Base-by-base conservation (phyloP, 768 basidiomycete genomes). In the Hypsizygus marmoreus region DNA sequence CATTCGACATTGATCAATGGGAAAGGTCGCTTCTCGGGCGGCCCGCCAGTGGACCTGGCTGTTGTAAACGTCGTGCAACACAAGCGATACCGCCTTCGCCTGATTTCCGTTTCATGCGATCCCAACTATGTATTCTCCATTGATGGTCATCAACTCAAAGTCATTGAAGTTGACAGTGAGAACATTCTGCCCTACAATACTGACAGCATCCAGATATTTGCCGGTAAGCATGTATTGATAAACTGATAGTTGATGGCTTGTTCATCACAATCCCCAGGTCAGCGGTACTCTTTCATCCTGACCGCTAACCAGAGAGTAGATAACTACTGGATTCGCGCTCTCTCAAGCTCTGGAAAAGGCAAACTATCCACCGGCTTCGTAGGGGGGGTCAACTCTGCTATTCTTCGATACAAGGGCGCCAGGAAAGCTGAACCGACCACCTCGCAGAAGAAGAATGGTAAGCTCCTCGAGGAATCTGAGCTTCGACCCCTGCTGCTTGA, bases 61-160 rank as follows among this genome's bases (percentile, higher is more conserved):
- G 60, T 74, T 22, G 62, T 71, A 47, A 65, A 66, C 35, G 72
- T 80, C 26, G 31, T 53, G 12, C 51, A 33, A 0, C 65, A 63
- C 13, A 60, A 62, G 36, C 63, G 75, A 8, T 80, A 79, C 49
- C 74, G 79, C 19, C 69, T 80, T 56, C 75, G 78, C 3, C 19
- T 81, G 4, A 46, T 81, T 35, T 60, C 43, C 51, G 67, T 73
- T 45, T 66, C 71, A 9, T 77, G 76, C 59, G 71, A 72, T 33
- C 63, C 46, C 58, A 63, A 44, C 63, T 71, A 62, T 52, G 52
- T 49, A 12, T 50, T 47, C 29, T 50, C 51, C 5, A 51, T 47
- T 25, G 53, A 54, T 34, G 34, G 35, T 4, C 49, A 49, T n/a
- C 29, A 31, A 4, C 32, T 54, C 43, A 54, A 49, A 13, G 63